These are phyloP conservation scores for Clavariopsis aquatica DNA, from an alignment of 495 filamentous ascomycete species.

Conservation along the genomic window DNA sequence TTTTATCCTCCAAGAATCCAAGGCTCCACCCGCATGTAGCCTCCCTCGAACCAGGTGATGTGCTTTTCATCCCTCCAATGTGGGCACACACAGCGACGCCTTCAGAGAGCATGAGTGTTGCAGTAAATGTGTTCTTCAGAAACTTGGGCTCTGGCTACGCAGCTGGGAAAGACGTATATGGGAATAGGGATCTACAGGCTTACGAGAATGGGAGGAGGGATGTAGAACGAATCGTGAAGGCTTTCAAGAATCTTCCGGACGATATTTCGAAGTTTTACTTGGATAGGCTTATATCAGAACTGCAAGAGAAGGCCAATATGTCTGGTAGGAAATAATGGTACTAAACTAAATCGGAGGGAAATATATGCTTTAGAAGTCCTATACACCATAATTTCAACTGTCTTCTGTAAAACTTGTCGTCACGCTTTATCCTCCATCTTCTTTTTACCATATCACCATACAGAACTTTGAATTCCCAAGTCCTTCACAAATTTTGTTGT, in stretches of 20 bases:
- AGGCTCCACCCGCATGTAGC: slow-evolving; percentile 67
- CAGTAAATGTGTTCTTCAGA: slow-evolving; percentile 84
- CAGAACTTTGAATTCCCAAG: too few relatives aligned
- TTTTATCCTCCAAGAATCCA: slow-evolving; percentile 56
- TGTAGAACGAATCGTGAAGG: slow-evolving; percentile 64
- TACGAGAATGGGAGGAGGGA: slow-evolving; percentile 80
- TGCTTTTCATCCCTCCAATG: slow-evolving; percentile 77
- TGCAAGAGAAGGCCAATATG: slow-evolving; percentile 46
- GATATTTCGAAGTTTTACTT: slow-evolving; percentile 75
- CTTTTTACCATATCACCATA: too few relatives aligned
- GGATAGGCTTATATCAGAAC: slow-evolving; percentile 69
- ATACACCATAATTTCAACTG: too few relatives aligned
- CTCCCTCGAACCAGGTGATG: slow-evolving; percentile 65
- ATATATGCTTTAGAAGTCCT: too few relatives aligned
- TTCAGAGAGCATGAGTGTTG: slow-evolving; percentile 63
- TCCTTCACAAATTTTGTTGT: too few relatives aligned
- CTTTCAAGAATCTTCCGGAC: slow-evolving; percentile 65
- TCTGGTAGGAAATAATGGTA: not conserved
- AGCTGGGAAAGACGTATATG: slow-evolving; percentile 79
- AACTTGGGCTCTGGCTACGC: slow-evolving; percentile 70
- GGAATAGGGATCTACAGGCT: slow-evolving; percentile 78
- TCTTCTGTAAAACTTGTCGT: too few relatives aligned
- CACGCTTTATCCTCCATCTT: too few relatives aligned
- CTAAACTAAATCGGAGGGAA: too few relatives aligned
- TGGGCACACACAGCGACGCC: slow-evolving; percentile 83